Percentiles rank a stretch among this genome's conserved stretches.
Conservation (phyloP, 768 basidiomycete genomes). For the Phanerochaete carnosa region DNA sequence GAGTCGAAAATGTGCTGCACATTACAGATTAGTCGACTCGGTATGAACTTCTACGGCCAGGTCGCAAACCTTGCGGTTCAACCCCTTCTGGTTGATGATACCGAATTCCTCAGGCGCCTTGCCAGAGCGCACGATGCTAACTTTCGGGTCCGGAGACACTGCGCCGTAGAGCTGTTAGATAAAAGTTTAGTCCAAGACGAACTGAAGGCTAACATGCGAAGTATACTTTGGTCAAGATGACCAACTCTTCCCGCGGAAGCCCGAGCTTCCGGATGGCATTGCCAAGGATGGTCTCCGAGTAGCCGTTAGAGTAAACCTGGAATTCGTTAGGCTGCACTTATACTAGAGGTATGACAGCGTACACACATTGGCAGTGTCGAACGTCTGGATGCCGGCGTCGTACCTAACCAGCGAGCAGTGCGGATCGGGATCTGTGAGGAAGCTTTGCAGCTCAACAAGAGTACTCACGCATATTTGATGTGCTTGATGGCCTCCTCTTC, state of each 20-base stretch:
- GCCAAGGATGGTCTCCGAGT: constrained; percentile 43
- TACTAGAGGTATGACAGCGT: not conserved
- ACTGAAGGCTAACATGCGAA: not conserved
- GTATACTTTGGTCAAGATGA: constrained; percentile 48
- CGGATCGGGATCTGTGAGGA: not conserved
- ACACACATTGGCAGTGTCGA: constrained; percentile 34
- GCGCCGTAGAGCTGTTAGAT: not conserved
- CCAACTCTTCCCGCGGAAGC: constrained; percentile 46
- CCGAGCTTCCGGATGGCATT: constrained; percentile 43
- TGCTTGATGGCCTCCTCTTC: constrained; percentile 33
- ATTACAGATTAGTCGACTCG: too few relatives aligned
- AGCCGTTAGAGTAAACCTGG: constrained; percentile 36
- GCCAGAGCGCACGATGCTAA: constrained; percentile 1
- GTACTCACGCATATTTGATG: constrained; percentile 39
- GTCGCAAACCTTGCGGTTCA: constrained; percentile 31
- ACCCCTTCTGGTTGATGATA: constrained; percentile 34
- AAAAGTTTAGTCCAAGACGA: not conserved
- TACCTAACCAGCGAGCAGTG: constrained; percentile 21
- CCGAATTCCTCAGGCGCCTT: constrained; percentile 23
- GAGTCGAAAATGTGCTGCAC: constrained; percentile 71
- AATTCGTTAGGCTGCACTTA: not conserved
- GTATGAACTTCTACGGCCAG: too few relatives aligned
- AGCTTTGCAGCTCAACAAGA: not conserved
- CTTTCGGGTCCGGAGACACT: not conserved
- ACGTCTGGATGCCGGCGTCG: constrained; percentile 40